Evolutionary conservation across 352 stramenopile species (phyloP).

Genomic region (Globisporangium solare): DNA sequence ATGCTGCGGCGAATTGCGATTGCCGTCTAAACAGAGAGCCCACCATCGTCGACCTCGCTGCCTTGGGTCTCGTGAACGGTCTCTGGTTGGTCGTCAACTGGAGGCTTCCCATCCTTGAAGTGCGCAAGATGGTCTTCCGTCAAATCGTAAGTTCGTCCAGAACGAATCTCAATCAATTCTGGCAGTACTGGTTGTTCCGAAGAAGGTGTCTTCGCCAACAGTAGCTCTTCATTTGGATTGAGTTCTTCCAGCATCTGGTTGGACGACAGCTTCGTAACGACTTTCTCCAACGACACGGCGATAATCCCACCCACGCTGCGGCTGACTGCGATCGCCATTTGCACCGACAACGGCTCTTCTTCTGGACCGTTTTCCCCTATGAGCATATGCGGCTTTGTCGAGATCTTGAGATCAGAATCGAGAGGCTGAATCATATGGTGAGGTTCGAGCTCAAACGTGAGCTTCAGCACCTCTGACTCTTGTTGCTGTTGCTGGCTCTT

Average conservation of each 20-base stretch:
- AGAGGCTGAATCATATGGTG: background rate
- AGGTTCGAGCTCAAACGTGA: slow-evolving; percentile 1
- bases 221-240: background rate
- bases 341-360: slow-evolving; percentile 20
- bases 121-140: background rate
- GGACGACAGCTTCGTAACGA: slow-evolving; percentile 12
- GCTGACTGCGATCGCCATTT: slow-evolving; percentile 33
- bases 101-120: background rate
- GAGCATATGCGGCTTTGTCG: background rate
- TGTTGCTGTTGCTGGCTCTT: background rate
- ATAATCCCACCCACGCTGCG: slow-evolving; percentile 35
- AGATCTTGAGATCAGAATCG: slow-evolving; percentile 4
- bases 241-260: background rate
- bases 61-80: background rate
- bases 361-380: slow-evolving; percentile 14
- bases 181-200: background rate
- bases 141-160: slow-evolving; percentile 1
- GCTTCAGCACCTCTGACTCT: background rate
- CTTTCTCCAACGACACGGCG: slow-evolving; percentile 33
- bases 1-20: slow-evolving; percentile 26
- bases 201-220: background rate
- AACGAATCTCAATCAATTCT: slow-evolving; percentile 1
- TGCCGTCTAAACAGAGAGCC: slow-evolving; percentile 16
- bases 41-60: background rate
- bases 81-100: background rate